These are phyloP conservation scores for Botrytis medusae DNA, from an alignment of 2,329 filamentous ascomycete species.

Conservation along the genomic window DNA sequence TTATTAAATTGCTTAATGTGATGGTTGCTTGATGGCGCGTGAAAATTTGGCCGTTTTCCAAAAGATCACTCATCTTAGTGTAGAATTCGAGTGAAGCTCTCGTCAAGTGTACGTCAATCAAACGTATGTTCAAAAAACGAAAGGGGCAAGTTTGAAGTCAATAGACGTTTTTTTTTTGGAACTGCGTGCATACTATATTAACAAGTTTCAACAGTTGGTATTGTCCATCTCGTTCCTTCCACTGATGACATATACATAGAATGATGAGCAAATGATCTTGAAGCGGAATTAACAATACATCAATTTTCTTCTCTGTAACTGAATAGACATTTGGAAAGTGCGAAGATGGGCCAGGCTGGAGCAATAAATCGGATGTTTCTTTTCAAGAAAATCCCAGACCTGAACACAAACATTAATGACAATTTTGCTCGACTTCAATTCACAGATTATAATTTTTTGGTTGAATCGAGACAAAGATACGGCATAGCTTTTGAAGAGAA, in stretches of 20 bases:
- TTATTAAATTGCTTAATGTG: no score
- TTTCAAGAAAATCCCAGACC: not conserved
- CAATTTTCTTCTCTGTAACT: not conserved
- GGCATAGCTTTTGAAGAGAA: not conserved
- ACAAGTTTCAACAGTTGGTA: not conserved
- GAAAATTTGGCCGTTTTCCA: not conserved
- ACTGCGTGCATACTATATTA: not conserved
- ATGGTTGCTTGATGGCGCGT: not conserved
- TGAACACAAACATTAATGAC: not conserved
- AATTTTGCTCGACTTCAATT: not conserved
- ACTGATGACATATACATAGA: not conserved
- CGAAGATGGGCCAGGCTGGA: not conserved
- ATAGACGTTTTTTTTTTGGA: not conserved
- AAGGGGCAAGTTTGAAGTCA: no score
- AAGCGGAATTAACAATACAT: not conserved
- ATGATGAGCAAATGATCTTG: not conserved
- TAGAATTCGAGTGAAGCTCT: not conserved
- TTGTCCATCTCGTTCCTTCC: not conserved
- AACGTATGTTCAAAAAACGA: not conserved
- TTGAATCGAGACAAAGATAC: not conserved
- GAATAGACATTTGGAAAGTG: not conserved
- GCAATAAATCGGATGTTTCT: not conserved
- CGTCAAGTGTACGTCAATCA: not conserved
- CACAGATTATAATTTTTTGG: not conserved
- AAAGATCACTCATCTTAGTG: not conserved